Base-by-base conservation (phyloP, 345 rosid genomes). In the Eucalyptus microcorys region DNA sequence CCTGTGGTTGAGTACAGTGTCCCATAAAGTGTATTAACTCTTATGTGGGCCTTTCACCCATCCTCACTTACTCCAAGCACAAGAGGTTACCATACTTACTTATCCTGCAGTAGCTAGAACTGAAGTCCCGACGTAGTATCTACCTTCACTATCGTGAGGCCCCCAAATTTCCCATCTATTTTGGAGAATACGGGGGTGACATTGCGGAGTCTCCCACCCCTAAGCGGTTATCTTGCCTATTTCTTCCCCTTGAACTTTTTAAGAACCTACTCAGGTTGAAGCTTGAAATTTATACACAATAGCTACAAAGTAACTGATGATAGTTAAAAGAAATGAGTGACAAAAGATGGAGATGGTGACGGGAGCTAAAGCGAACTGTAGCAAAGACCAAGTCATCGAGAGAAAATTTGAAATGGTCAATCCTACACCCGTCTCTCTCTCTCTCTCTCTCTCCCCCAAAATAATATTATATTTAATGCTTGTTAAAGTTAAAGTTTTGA, bases 61-160 rank as follows among this genome's bases (percentile, higher is more conserved):
- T 50, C 53, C 3, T 50, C 2, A 7, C 2, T 50, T 50, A 16
- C 4, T 16, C 0, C 0, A 19, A 0, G 10, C 0, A 4, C 0
- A 7, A 0, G 4, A 52, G 2, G 24, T 1, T 52, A 19, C 0
- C 19, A 52, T 52, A 52, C 4, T 52, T 52, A 2, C 9, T 0
- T 52, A 52, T 1, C 4, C 0, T 21, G 4, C 0, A 0, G 2
- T 52, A 52, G 24, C 2, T 3, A 52, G 8, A 19, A 19, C 1
- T 2, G 4, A 52, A 3, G 1, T 52, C 10, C 2, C 7, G 0
- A 52, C 0, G 0, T 52, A 4, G 0, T 52, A 17, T 52, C 2
- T 52, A 52, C 1, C 4, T 52, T 19, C 2, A 50, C 2, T 1
- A 50, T 0, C 9, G 0, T 50, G 4, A 17, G 22, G 1, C 1